A percentile compares a stretch with the other conserved stretches of the same genome.
Evolutionary conservation across 106 monocot genomes (phyloP).

Genomic region (Dendrobium chrysotoxum): DNA sequence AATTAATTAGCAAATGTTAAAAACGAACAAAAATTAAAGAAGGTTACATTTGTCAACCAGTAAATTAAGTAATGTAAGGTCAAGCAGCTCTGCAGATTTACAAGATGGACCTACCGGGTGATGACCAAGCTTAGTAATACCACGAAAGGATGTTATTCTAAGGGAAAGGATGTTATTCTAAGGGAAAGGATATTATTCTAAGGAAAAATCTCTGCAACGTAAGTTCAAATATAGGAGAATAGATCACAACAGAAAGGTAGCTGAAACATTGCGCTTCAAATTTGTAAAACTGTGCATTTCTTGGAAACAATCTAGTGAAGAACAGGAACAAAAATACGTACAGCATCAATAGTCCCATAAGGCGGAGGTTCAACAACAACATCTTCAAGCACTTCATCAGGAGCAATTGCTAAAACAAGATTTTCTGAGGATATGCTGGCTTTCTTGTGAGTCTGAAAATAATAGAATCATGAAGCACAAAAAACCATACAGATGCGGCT

Average conservation of each 20-base stretch:
- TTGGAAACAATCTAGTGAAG: not conserved
- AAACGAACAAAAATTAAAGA: not conserved
- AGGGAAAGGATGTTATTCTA: not conserved
- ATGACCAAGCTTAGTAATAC: not conserved
- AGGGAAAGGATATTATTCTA: not conserved
- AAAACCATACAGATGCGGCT: not conserved
- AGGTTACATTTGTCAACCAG: not conserved
- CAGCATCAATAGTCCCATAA: conserved; percentile 58
- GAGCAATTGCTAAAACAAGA: conserved; percentile 14
- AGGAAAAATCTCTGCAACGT: no score
- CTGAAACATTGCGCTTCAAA: not conserved
- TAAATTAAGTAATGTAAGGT: not conserved
- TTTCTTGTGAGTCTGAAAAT: conserved; percentile 68
- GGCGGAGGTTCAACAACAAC: conserved; percentile 29
- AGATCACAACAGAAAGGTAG: not conserved
- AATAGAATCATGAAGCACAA: not conserved
- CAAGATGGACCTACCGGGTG: no score
- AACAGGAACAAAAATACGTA: conserved; percentile 27
- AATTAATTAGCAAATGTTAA: not conserved
- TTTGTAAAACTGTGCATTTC: not conserved
- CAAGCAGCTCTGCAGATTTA: no score
- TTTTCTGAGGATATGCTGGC: conserved; percentile 12
- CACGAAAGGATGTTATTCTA: not conserved
- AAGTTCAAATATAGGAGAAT: not conserved
- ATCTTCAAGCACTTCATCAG: conserved; percentile 23